Evolutionary conservation across 257 asterid species (phyloP).

Genomic region (Ehretia macrophylla): DNA sequence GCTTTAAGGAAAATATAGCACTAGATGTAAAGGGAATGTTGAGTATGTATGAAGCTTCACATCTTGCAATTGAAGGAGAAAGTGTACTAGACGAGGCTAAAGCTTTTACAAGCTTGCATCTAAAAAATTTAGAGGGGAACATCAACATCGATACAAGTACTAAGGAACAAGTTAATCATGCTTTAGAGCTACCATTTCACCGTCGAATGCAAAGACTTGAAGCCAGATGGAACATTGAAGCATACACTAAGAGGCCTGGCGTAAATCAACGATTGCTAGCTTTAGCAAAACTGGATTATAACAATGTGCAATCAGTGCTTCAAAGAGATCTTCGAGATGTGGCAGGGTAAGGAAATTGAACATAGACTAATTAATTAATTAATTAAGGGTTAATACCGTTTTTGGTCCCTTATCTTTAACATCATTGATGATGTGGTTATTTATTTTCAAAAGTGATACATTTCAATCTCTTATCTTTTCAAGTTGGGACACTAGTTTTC

Average conservation of each 20-base stretch:
- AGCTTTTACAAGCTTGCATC: constrained; percentile 12
- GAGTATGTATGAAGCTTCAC: constrained; percentile 27
- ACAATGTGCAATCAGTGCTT: constrained; percentile 19
- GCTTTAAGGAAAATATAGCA: constrained; percentile 4
- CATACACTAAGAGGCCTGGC: not conserved
- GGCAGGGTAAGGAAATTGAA: constrained; percentile 17
- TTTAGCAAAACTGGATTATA: constrained; percentile 14
- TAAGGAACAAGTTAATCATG: constrained; percentile 6
- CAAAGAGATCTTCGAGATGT: constrained; percentile 27
- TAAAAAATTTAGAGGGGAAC: constrained; percentile 1
- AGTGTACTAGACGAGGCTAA: constrained; percentile 13
- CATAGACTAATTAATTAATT: too few species aligned
- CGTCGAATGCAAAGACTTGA: constrained; percentile 13
- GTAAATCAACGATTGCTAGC: constrained; percentile 4
- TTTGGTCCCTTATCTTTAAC: too few species aligned
- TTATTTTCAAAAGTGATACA: too few species aligned
- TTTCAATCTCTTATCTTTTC: too few species aligned
- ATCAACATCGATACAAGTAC: constrained; percentile 7
- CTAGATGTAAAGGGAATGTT: constrained; percentile 17
- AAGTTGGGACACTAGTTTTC: too few species aligned
- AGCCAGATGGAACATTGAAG: constrained; percentile 16
- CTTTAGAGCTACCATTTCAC: constrained; percentile 14
- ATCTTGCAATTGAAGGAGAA: constrained; percentile 9
- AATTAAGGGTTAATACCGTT: too few species aligned
- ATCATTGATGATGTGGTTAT: too few species aligned